Conservation (phyloP, 805 yeast genomes). For the Candida stauntonica region DNA sequence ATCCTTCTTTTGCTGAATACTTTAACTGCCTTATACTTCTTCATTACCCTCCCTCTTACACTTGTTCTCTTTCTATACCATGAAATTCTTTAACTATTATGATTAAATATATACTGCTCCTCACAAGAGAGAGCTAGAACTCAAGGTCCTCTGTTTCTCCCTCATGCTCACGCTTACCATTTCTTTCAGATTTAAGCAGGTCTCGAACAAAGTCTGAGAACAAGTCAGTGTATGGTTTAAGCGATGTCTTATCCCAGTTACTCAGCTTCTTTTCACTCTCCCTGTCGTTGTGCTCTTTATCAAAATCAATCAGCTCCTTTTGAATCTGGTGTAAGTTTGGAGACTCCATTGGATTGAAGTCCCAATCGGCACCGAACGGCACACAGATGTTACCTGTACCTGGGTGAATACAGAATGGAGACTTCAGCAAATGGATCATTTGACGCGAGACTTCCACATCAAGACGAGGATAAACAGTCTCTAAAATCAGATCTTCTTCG, state of each 20-base stretch:
- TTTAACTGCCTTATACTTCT: background rate
- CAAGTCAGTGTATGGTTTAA: conserved; percentile 65
- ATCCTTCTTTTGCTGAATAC: conserved; percentile 10
- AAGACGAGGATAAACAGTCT: conserved; percentile 82
- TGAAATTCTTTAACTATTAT: conserved; percentile 1
- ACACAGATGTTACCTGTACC: conserved; percentile 95
- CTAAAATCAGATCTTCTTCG: conserved; percentile 76
- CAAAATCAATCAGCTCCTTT: conserved; percentile 54
- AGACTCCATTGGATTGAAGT: conserved; percentile 74
- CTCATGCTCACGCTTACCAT: conserved; percentile 39
- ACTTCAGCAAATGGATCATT: conserved; percentile 85
- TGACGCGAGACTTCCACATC: conserved; percentile 92
- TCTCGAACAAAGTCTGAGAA: conserved; percentile 60
- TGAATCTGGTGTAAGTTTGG: conserved; percentile 70
- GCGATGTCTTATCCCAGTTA: conserved; percentile 61
- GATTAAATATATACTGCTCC: conserved; percentile 1
- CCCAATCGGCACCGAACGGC: conserved; percentile 49
- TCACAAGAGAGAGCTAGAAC: conserved; percentile 9
- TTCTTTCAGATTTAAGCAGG: conserved; percentile 51
- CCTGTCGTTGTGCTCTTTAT: conserved; percentile 24
- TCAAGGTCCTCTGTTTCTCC: conserved; percentile 18
- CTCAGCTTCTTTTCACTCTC: conserved; percentile 16
- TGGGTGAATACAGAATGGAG: conserved; percentile 97
- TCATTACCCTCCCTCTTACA: conserved; percentile 1
- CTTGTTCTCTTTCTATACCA: conserved; percentile 1